Conservation (phyloP, 495 filamentous ascomycete genomes). For the Schizothecium vesticola region DNA sequence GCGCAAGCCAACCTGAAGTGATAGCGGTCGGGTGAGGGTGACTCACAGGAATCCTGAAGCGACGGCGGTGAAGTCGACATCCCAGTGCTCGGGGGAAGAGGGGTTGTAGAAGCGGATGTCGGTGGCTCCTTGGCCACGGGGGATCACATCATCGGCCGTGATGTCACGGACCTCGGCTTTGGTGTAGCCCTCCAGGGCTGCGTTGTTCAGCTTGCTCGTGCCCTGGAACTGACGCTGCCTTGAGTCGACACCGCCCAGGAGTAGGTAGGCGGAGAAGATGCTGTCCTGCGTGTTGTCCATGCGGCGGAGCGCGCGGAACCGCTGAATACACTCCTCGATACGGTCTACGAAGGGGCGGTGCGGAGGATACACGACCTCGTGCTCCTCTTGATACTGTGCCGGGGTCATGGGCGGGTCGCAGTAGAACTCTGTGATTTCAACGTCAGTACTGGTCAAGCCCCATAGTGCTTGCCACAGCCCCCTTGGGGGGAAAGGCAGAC, state of each 20-base stretch:
- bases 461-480: background rate
- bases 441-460: background rate
- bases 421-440: constrained; percentile 51
- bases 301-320: constrained; percentile 69
- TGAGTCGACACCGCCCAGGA: constrained; percentile 74
- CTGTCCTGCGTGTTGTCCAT: constrained; percentile 55
- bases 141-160: constrained; percentile 55
- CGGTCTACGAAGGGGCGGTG: constrained; percentile 42
- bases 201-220: constrained; percentile 47
- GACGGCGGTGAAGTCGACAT: constrained; percentile 74
- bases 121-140: constrained; percentile 23
- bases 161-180: constrained; percentile 58
- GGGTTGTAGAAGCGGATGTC: constrained; percentile 41
- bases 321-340: constrained; percentile 79
- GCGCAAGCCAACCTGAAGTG: background rate
- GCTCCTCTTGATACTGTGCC: constrained; percentile 56
- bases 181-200: constrained; percentile 47
- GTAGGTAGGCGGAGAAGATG: constrained; percentile 73
- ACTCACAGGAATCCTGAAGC: constrained; percentile 72
- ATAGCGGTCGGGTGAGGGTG: too few species aligned
- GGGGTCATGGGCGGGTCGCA: constrained; percentile 74
- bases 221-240: constrained; percentile 63
- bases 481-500: constrained; percentile 18
- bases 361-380: constrained; percentile 20
- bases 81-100: constrained; percentile 49